phyloP scores from a whole-genome alignment of 805 yeast genomes.

The Wickerhamiella azymoides region DNA sequence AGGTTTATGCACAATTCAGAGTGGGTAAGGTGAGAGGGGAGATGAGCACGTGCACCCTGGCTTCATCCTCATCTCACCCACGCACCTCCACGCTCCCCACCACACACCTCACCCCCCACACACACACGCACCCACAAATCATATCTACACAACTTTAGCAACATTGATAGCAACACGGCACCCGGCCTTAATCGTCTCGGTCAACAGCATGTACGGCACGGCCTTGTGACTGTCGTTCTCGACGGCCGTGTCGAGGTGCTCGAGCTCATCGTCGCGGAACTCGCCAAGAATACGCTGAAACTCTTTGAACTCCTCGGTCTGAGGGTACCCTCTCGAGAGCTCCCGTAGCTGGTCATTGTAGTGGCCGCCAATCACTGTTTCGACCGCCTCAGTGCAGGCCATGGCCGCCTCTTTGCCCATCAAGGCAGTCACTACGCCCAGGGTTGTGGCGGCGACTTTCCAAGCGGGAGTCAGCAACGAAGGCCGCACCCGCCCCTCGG shows the following conservation, averaged over 20 bases:
- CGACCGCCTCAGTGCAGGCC: slow-evolving; percentile 99
- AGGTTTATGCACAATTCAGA: too few relatives aligned
- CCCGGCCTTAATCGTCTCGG: slow-evolving; percentile 72
- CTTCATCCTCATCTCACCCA: too few relatives aligned
- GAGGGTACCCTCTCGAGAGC: slow-evolving; percentile 44
- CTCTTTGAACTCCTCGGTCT: slow-evolving; percentile 46
- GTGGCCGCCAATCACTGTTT: slow-evolving; percentile 93
- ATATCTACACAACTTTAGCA: slow-evolving; percentile 62
- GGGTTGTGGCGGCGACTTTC: slow-evolving; percentile 77
- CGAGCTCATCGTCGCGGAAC: slow-evolving; percentile 89
- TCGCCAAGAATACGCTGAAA: slow-evolving; percentile 51
- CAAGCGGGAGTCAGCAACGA: slow-evolving; percentile 83
- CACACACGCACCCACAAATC: too few relatives aligned
- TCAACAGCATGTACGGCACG: slow-evolving; percentile 75
- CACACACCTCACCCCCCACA: too few relatives aligned
- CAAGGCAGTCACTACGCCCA: slow-evolving; percentile 79
- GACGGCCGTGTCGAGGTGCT: slow-evolving; percentile 88
- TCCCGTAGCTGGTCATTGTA: slow-evolving; percentile 81
- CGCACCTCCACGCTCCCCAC: too few relatives aligned
- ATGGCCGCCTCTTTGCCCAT: slow-evolving; percentile 91
- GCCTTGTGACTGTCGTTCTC: slow-evolving; percentile 87
- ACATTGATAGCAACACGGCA: slow-evolving; percentile 84
- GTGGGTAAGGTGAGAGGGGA: too few relatives aligned
- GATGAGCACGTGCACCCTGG: too few relatives aligned
- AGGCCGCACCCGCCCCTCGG: slow-evolving; percentile 72